Evolutionary conservation across 805 yeast genomes (phyloP).

Genomic region (Candida qinlingensis): DNA sequence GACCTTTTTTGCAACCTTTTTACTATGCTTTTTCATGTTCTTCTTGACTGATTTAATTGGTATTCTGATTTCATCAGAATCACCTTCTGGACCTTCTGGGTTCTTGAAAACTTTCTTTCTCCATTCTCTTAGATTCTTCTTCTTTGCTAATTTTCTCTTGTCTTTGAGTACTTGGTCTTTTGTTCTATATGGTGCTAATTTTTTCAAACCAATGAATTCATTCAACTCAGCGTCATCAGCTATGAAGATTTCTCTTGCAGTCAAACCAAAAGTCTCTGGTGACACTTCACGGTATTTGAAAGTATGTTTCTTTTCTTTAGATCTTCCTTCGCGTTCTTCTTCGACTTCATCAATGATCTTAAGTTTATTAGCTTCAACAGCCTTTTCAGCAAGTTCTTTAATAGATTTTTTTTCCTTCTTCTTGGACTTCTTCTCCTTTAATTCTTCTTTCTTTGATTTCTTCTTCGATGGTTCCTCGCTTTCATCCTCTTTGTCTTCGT

Average conservation of each 20-base stretch:
- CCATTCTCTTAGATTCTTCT: slow-evolving; percentile 84
- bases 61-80: slow-evolving; percentile 22
- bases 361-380: slow-evolving; percentile 69
- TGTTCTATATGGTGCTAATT: slow-evolving; percentile 88
- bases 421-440: slow-evolving; percentile 48
- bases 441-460: slow-evolving; percentile 49
- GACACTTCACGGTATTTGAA: slow-evolving; percentile 93
- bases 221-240: slow-evolving; percentile 88
- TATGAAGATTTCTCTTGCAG: slow-evolving; percentile 77
- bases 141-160: slow-evolving; percentile 77
- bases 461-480: slow-evolving; percentile 28
- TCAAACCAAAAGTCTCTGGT: slow-evolving; percentile 86
- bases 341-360: slow-evolving; percentile 66
- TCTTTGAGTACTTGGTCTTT: slow-evolving; percentile 69
- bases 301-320: slow-evolving; percentile 38
- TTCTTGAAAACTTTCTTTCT: slow-evolving; percentile 71
- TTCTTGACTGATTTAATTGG: slow-evolving; percentile 14
- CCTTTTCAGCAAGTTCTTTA: slow-evolving; percentile 63
- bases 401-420: slow-evolving; percentile 60
- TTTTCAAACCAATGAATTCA: slow-evolving; percentile 80
- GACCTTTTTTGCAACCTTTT: not conserved
- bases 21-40: slow-evolving; percentile 1
- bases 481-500: slow-evolving; percentile 35
- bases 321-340: slow-evolving; percentile 55
- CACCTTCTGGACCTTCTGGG: slow-evolving; percentile 40